Evolutionary conservation across 345 rosid species (phyloP).

Genomic region (Hibiscus trionum): DNA sequence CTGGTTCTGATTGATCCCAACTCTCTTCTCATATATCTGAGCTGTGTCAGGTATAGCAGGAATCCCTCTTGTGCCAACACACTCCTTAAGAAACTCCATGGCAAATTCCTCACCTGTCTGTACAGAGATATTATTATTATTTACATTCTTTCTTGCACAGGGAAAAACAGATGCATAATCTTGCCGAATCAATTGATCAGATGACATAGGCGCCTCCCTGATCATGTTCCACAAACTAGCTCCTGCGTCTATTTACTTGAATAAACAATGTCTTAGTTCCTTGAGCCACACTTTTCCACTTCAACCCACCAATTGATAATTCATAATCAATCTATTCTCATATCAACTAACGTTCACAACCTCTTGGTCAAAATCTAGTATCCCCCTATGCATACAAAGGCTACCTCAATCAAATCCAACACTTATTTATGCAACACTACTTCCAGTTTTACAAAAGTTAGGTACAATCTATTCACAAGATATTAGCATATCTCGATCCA

Average conservation of each 20-base stretch:
- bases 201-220: constrained; percentile 24
- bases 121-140: constrained; percentile 37
- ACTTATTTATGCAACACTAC: background rate
- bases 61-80: constrained; percentile 22
- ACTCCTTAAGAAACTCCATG: constrained; percentile 52
- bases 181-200: constrained; percentile 28
- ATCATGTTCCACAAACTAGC: constrained; percentile 17
- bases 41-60: constrained; percentile 12
- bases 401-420: constrained; percentile 5
- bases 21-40: constrained; percentile 21
- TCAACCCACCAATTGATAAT: background rate
- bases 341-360: constrained; percentile 7
- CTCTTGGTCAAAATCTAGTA: background rate
- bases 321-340: constrained; percentile 2
- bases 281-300: constrained; percentile 12
- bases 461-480: background rate
- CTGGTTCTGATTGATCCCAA: constrained; percentile 24
- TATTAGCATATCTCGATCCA: background rate
- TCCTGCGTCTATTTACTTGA: constrained; percentile 10
- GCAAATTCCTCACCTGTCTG: constrained; percentile 65
- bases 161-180: constrained; percentile 21
- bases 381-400: background rate
- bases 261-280: constrained; percentile 13
- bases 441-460: background rate
- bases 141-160: constrained; percentile 18